phyloP scores from a whole-genome alignment of 2,329 filamentous ascomycete species.

The Rhinocladiella similis region DNA sequence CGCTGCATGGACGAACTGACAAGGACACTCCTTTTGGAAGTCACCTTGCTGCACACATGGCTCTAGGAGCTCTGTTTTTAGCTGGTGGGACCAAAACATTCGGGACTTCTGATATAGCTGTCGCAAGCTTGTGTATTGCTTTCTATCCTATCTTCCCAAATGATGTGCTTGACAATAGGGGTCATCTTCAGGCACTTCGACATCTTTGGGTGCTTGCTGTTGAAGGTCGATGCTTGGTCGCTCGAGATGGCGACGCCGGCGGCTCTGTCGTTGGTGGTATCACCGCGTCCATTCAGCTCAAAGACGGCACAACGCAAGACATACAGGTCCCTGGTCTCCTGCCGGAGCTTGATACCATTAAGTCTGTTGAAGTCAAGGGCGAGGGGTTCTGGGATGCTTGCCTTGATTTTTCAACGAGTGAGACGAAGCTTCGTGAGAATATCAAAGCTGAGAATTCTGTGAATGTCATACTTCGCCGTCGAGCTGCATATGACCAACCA shows the following conservation, averaged over 20 bases:
- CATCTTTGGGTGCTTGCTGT: conserved; percentile 96
- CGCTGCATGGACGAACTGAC: conserved; percentile 84
- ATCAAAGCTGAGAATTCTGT: conserved; percentile 60
- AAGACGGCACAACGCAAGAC: conserved; percentile 36
- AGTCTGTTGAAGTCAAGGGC: conserved; percentile 39
- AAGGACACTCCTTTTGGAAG: conserved; percentile 86
- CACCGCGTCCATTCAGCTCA: conserved; percentile 58
- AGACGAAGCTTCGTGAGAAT: conserved; percentile 54
- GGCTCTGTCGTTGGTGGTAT: conserved; percentile 75
- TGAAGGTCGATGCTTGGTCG: conserved; percentile 83
- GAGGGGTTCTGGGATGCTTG: conserved; percentile 78
- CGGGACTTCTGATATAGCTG: conserved; percentile 80
- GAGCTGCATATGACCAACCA: conserved; percentile 63
- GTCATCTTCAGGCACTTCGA: conserved; percentile 91
- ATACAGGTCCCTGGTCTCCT: conserved; percentile 59
- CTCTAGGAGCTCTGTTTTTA: conserved; percentile 85
- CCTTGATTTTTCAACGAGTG: conserved; percentile 63
- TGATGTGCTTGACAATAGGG: conserved; percentile 87
- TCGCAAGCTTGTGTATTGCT: conserved; percentile 81
- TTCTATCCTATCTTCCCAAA: conserved; percentile 94
- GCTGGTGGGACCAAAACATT: conserved; percentile 92
- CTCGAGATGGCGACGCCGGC: conserved; percentile 81
- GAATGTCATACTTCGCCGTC: conserved; percentile 70
- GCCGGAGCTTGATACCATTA: conserved; percentile 43
- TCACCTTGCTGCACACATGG: conserved; percentile 88